Conservation (phyloP, 371 early-diverging fungal genomes). For the Circinella umbellata region DNA sequence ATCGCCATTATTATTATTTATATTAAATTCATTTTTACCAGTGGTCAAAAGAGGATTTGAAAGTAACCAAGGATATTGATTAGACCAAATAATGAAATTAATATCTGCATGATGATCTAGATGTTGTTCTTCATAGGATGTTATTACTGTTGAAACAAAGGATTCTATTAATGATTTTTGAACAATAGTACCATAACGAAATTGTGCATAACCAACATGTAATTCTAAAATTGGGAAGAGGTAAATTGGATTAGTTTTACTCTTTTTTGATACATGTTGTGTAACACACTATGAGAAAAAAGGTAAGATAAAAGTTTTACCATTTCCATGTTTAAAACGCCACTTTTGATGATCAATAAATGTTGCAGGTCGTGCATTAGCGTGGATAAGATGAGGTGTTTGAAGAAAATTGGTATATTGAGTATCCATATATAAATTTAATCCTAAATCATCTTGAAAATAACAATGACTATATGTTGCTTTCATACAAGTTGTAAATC, state of each 20-base stretch:
- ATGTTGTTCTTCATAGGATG: conserved; percentile 33
- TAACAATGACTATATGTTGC: conserved; percentile 60
- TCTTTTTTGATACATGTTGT: not conserved
- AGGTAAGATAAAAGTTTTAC: not conserved
- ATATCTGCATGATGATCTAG: conserved; percentile 50
- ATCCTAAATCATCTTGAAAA: conserved; percentile 67
- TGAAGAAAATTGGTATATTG: conserved; percentile 62
- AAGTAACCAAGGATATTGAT: conserved; percentile 66
- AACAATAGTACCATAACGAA: conserved; percentile 64
- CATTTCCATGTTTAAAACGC: conserved; percentile 55
- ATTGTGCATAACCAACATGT: conserved; percentile 66
- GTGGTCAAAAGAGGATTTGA: conserved; percentile 49
- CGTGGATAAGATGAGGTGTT: conserved; percentile 55
- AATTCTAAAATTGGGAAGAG: conserved; percentile 22
- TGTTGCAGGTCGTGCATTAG: conserved; percentile 54
- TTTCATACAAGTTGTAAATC: conserved; percentile 46
- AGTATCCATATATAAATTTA: conserved; percentile 64
- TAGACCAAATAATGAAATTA: conserved; percentile 64
- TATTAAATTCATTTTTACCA: conserved; percentile 14
- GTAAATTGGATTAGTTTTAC: too few relatives aligned
- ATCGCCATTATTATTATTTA: not conserved
- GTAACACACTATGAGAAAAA: not conserved
- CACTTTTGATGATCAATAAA: conserved; percentile 61
- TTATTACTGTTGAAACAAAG: conserved; percentile 27
- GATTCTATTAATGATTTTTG: conserved; percentile 51